Conservation (phyloP, 495 filamentous ascomycete genomes). For the Aspergillus hancockii region DNA sequence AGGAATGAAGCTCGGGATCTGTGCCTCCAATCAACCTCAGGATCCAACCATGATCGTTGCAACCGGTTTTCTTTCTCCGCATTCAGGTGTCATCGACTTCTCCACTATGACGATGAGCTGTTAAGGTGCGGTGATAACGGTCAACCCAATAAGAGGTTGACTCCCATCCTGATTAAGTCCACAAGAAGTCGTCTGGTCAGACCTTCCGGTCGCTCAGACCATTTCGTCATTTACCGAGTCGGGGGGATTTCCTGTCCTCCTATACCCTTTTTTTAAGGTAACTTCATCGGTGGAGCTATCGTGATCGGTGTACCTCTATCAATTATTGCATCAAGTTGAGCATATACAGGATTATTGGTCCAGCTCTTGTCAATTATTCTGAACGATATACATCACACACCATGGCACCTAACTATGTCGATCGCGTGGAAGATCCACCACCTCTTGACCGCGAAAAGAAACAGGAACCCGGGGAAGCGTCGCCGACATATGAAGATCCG, state of each 20-base stretch:
- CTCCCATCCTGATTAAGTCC: background rate
- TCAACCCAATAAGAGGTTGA: background rate
- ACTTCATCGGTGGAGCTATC: background rate
- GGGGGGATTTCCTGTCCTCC: background rate
- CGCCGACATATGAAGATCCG: conserved; percentile 17
- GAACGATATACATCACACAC: background rate
- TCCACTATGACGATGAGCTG: background rate
- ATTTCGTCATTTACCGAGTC: background rate
- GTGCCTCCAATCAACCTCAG: background rate
- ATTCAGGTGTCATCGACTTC: background rate
- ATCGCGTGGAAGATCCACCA: conserved; percentile 39
- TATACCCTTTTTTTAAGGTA: background rate
- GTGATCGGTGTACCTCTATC: background rate
- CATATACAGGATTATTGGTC: background rate
- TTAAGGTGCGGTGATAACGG: background rate
- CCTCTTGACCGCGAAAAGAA: conserved; percentile 14
- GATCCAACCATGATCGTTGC: background rate
- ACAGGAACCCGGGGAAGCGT: background rate
- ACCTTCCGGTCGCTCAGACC: background rate
- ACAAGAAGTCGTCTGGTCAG: background rate
- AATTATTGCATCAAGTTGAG: background rate
- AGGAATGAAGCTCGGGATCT: background rate
- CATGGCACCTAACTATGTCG: conserved; percentile 18
- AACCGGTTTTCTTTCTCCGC: background rate
- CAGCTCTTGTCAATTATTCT: background rate